Base-by-base conservation (phyloP, 148 eudicot genomes). In the Cornus suecica region DNA sequence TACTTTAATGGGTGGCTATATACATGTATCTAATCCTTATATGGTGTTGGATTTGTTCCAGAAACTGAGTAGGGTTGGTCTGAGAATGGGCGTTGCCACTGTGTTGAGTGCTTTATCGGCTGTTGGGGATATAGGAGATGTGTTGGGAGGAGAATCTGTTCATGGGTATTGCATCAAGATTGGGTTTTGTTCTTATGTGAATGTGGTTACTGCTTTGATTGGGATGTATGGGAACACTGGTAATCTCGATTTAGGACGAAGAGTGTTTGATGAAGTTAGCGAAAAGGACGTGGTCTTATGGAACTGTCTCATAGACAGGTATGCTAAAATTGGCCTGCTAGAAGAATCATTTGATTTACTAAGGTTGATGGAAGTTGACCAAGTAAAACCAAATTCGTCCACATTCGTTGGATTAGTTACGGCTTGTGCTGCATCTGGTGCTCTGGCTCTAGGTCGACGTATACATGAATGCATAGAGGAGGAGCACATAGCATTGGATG, bases 1-100 rank as follows among this genome's bases (percentile, higher is more conserved):
- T 73, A 79, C 76, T 23, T 79, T 85, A 71, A 81, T 85, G 78
- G 80, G 79, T 32, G 87, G 87, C 11, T 85, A 82, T 77, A 74
- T 79, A 26, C 18, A 68, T 37, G 72, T 65, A 1, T 32, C 62
- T 69, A 22, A 77, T 20, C 75, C 80, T 48, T 24, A 15, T n/a
- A 58, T 52, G n/a, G 83, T 74, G 30, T 0, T 81, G 4, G 72
- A 81, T 73, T 68, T 83, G 65, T 83, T 83, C 51, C 31, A 26
- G 45, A 20, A 69, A 52, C 37, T 83, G 63, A 27, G 28, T 28
- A 71, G 77, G 68, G 66, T 14, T 2, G 72, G 71, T 45, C 14
- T 45, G 41, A 28, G 77, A 23, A 42, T 69, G 23, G 61, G 68
- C 48, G 79, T 69, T 30, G 45, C 69, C 20, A 77, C 81, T 0